A percentile compares a stretch with the other conserved stretches of the same genome.
Evolutionary conservation across 1,284 basidiomycete genomes (phyloP).

Genomic region (Inonotus obliquus): DNA sequence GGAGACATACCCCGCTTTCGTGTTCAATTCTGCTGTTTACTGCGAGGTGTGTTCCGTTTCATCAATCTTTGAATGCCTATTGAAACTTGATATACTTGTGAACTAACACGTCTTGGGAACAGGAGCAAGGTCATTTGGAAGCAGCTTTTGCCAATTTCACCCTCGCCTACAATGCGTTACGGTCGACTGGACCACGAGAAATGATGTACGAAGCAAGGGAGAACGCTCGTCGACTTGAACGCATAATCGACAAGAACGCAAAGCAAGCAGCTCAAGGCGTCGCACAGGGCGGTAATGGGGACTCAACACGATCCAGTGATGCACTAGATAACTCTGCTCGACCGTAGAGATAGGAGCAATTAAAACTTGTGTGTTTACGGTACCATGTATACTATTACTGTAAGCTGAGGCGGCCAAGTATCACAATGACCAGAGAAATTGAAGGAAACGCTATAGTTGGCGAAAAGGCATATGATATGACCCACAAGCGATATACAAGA

Average conservation of each 20-base stretch:
- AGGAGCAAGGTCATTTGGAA: constrained; percentile 6
- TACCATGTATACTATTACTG: background rate
- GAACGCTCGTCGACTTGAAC: constrained; percentile 1
- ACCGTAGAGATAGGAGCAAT: background rate
- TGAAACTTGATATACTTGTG: constrained; percentile 1
- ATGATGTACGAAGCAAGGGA: constrained; percentile 1
- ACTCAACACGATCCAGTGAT: background rate
- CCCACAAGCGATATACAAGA: background rate
- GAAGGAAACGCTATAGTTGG: background rate
- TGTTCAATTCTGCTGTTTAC: constrained; percentile 57
- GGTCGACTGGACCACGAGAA: background rate
- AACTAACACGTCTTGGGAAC: background rate
- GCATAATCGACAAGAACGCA: constrained; percentile 2
- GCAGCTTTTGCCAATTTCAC: background rate
- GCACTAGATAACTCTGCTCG: background rate
- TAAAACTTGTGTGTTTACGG: background rate
- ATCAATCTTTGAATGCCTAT: background rate
- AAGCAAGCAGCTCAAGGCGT: background rate
- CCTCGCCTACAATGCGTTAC: background rate
- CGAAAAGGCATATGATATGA: background rate
- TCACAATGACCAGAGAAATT: background rate
- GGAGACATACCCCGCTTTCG: constrained; percentile 48
- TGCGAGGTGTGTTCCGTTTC: constrained; percentile 34
- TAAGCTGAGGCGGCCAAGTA: background rate
- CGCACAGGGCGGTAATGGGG: background rate